phyloP scores from a whole-genome alignment of 208 protist genomes.

The Leishmania mexicana region DNA sequence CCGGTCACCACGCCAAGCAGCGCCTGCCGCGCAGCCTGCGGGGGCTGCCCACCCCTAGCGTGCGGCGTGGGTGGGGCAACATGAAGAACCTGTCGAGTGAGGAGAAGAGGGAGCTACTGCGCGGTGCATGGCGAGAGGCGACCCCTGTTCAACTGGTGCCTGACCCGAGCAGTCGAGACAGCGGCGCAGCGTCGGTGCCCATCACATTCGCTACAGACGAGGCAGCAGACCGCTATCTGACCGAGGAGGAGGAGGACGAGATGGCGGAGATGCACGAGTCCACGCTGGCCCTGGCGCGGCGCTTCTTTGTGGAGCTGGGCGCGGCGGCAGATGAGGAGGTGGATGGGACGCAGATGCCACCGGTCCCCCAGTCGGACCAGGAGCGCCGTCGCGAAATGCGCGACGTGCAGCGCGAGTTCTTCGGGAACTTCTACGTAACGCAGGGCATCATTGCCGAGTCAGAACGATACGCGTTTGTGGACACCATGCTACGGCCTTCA shows the following conservation, averaged over 20 bases:
- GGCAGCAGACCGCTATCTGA: constrained; percentile 54
- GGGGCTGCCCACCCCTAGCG: constrained; percentile 35
- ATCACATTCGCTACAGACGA: constrained; percentile 68
- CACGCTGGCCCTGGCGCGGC: constrained; percentile 50
- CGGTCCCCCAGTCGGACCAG: constrained; percentile 43
- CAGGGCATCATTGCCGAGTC: constrained; percentile 50
- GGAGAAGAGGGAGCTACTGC: constrained; percentile 56
- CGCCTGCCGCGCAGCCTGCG: constrained; percentile 23
- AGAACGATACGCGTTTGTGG: constrained; percentile 51
- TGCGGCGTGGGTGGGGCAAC: constrained; percentile 42
- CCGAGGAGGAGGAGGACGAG: constrained; percentile 47
- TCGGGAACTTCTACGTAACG: constrained; percentile 72
- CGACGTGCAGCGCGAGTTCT: constrained; percentile 73
- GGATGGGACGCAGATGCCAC: constrained; percentile 32
- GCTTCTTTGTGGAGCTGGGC: constrained; percentile 73
- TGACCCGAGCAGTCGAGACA: constrained; percentile 43
- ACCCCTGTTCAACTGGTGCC: constrained; percentile 50
- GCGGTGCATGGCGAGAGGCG: constrained; percentile 51
- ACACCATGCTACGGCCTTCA: constrained; percentile 58
- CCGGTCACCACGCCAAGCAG: constrained; percentile 16
- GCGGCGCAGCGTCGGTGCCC: constrained; percentile 34
- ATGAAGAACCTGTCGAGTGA: constrained; percentile 27
- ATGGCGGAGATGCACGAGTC: constrained; percentile 41
- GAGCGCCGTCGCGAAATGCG: constrained; percentile 56
- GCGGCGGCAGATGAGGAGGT: constrained; percentile 62